Percentiles rank a stretch among this genome's conserved stretches.
Evolutionary conservation across 257 asterid genomes (phyloP).

Genomic region (Rubia yunnanensis): DNA sequence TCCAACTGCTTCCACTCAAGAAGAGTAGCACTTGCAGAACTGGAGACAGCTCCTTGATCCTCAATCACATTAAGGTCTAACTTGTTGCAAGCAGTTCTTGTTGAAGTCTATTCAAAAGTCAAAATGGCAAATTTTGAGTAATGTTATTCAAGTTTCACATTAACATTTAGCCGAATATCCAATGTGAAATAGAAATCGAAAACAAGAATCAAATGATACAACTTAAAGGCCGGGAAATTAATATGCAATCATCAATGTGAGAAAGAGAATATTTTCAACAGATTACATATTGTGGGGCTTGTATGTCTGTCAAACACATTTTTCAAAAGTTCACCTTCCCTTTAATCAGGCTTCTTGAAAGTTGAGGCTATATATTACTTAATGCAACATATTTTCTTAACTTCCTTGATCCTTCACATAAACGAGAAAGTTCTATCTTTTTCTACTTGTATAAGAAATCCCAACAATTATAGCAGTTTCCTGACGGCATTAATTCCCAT

Average conservation of each 20-base stretch:
- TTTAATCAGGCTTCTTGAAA: neutral
- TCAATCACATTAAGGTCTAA: neutral
- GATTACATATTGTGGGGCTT: neutral
- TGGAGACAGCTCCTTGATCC: neutral
- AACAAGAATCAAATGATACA: neutral
- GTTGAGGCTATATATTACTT: neutral
- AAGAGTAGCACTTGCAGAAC: conserved; percentile 10
- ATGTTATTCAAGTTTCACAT: conserved; percentile 1
- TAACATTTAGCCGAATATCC: neutral
- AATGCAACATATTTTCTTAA: neutral
- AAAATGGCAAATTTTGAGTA: conserved; percentile 10
- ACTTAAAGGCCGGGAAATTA: neutral
- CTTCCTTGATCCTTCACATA: neutral
- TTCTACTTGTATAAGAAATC: neutral
- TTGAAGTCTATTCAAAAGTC: conserved; percentile 29
- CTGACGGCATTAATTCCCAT: neutral
- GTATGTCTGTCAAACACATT: neutral
- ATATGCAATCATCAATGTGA: neutral
- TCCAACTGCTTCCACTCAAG: conserved; percentile 20
- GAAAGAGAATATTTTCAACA: neutral
- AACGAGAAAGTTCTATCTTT: neutral
- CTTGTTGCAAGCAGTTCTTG: conserved; percentile 9
- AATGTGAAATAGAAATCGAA: neutral
- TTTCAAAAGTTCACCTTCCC: conserved; percentile 1
- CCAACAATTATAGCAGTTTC: neutral